Evolutionary conservation across 2,329 filamentous ascomycete species (phyloP), one percentile per base, ranked within the genome.

Genomic region (Chrysoporthe austroafricana): DNA sequence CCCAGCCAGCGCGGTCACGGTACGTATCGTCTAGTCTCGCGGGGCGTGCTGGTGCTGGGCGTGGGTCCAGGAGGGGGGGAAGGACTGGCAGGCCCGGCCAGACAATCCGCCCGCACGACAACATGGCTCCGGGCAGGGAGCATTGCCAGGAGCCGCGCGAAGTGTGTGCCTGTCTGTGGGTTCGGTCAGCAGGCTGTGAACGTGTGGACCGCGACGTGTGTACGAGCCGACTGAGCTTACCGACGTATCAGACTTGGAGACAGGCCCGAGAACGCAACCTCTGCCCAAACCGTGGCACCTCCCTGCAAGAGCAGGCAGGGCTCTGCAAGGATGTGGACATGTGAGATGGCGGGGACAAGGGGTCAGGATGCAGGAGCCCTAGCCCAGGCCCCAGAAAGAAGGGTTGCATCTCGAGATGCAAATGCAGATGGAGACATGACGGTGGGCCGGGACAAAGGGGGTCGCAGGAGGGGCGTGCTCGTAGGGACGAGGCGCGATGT

Each of bases 351-450:
- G 62, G 61, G 61, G 65, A 65, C 65, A 67, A 67, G 62, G 65
- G 59, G 65, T 58, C 34, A 63, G n/a, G 64, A 66, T 44, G 64
- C 60, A 69, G 52, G 61, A 67, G 66, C 68, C 65, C 65, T 69
- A 64, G 68, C 68, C 65, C 65, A 70, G 62, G 62, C 68, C 68
- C 65, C 65, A 67, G 66, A 54, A 43, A 56, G 68, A n/a, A 64
- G 64, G 68, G 65, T 67, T 69, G 65, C 68, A 69, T 69, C 66
- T 67, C 43, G 52, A 69, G 68, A 70, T 70, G 68, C 68, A 70
- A 62, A 67, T 70, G 68, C 62, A 70, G 66, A 68, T 68, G 65
- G 64, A 34, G 65, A 69, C 64, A 50, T 61, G 68, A 69, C 62
- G 46, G 68, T 68, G 68, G 66, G 66, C 60, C 66, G 68, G 66